Base-by-base conservation (phyloP, 2,329 filamentous ascomycete species). In the Clonostachys chloroleuca region DNA sequence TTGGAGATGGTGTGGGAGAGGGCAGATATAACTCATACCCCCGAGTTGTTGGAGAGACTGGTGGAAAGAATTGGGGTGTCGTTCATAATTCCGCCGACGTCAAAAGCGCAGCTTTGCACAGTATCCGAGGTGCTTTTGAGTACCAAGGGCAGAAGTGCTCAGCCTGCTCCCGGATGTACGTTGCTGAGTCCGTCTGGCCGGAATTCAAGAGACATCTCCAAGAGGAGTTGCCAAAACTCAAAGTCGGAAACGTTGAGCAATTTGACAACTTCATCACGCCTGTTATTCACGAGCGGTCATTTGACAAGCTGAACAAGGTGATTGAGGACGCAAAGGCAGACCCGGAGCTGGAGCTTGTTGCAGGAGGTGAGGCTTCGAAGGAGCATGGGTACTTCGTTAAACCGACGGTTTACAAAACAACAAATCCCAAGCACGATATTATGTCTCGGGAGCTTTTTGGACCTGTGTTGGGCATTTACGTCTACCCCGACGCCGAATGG, bases 21-120 rank as follows among this genome's bases (percentile, higher is more conserved):
- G 54, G 54, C 43, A 59, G 50, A 5, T 66, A 67, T 46, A 55
- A 58, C 18, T 59, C 65, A 43, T 66, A 56, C 58, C 73, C 73
- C 5, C 62, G 72, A 9, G 59, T 77, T 36, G 67, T 76, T 7
- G 73, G 71, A 47, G 74, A 77, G 64, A 77, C 72, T 5, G 66
- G 69, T 44, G 73, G 73, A 46, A 77, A 77, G 67, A 77, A 77
- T 60, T 77, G 76, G 62, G 71, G 74, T 36, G 56, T 78, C n/a
- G 51, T 78, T 35, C 74, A 78, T 56, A 51, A 60, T 0, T 70
- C 72, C 4, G 73, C 72, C 12, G 70, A 76, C 49, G 53, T 76
- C 39, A 57, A 60, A n/a, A 75, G 69, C 51, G 72, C 72, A 1
- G 73, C 63, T 9, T 56, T 67, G 36, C 67, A 74, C 50, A 75